Evolutionary conservation across 1,284 basidiomycete species (phyloP).

Genomic region (Flammula alnicola): DNA sequence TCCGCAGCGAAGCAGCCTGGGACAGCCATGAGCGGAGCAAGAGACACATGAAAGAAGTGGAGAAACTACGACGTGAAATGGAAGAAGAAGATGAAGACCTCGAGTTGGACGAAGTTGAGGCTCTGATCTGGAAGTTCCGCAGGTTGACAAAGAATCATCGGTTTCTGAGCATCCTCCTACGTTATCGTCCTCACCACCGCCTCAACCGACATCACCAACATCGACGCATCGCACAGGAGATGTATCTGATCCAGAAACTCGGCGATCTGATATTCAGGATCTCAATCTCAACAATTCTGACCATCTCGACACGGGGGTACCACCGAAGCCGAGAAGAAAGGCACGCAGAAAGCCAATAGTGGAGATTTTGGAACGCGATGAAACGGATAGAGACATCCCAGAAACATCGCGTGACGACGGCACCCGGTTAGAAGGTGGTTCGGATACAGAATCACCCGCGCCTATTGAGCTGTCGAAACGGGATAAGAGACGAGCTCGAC

Average conservation of each 20-base stretch:
- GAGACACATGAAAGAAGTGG: conserved; percentile 92
- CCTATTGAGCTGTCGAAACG: conserved; percentile 64
- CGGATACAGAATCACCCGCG: neutral
- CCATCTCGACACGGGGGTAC: neutral
- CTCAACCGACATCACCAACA: neutral
- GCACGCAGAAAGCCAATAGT: neutral
- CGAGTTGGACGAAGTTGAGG: conserved; percentile 36
- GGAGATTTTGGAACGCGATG: neutral
- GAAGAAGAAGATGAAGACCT: conserved; percentile 75
- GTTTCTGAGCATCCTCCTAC: neutral
- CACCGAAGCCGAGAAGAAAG: conserved; percentile 1
- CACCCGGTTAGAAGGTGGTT: neutral
- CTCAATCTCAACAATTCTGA: neutral
- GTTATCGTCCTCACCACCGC: neutral
- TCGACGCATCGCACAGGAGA: neutral
- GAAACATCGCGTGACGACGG: neutral
- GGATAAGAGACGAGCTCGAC: conserved; percentile 79
- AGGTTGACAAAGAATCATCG: neutral
- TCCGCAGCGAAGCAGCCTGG: conserved; percentile 94
- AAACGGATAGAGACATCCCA: neutral
- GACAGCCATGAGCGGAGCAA: conserved; percentile 95
- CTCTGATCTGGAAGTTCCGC: neutral
- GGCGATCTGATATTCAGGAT: neutral
- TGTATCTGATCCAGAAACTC: neutral
- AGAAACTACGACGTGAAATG: conserved; percentile 77